These are phyloP conservation scores for Tetrahymena malaccensis DNA, from an alignment of 73 alveolate species.

Conservation along the genomic window DNA sequence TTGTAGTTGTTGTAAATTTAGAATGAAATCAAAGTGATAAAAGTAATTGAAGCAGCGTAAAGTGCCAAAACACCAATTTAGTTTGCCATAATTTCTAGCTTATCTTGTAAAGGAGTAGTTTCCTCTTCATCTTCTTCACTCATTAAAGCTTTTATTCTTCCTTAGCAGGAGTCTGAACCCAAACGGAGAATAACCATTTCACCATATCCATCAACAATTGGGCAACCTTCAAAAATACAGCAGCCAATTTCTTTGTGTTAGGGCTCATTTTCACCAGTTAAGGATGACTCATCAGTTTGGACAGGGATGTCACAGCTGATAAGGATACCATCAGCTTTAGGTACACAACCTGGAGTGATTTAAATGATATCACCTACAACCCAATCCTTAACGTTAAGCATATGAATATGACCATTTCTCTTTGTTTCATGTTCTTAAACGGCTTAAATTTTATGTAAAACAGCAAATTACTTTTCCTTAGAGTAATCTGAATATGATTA, in stretches of 20 bases:
- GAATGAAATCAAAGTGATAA: slow-evolving; percentile 40
- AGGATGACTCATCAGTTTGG: slow-evolving; percentile 22
- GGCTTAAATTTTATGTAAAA: slow-evolving; percentile 54
- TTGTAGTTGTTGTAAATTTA: neutral
- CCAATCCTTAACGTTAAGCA: slow-evolving; percentile 32
- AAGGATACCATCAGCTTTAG: slow-evolving; percentile 27
- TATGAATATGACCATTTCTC: slow-evolving; percentile 58
- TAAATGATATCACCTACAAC: slow-evolving; percentile 28
- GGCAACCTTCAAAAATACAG: slow-evolving; percentile 38
- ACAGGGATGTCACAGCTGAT: slow-evolving; percentile 7
- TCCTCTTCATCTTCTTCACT: slow-evolving; percentile 9
- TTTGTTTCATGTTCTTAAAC: slow-evolving; percentile 50
- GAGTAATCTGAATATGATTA: slow-evolving; percentile 67
- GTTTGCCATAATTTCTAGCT: slow-evolving; percentile 83
- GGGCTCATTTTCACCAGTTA: slow-evolving; percentile 43
- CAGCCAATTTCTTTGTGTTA: slow-evolving; percentile 12
- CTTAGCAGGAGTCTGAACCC: slow-evolving; percentile 56
- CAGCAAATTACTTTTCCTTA: slow-evolving; percentile 66
- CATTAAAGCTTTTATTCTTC: slow-evolving; percentile 30
- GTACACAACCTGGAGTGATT: slow-evolving; percentile 28
- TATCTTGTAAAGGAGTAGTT: slow-evolving; percentile 66
- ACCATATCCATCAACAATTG: slow-evolving; percentile 75
- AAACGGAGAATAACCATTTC: slow-evolving; percentile 56
- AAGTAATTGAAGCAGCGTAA: slow-evolving; percentile 73
- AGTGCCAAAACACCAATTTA: slow-evolving; percentile 85